phyloP scores from a whole-genome alignment of 129 eudicot species.

The Glebionis coronaria region DNA sequence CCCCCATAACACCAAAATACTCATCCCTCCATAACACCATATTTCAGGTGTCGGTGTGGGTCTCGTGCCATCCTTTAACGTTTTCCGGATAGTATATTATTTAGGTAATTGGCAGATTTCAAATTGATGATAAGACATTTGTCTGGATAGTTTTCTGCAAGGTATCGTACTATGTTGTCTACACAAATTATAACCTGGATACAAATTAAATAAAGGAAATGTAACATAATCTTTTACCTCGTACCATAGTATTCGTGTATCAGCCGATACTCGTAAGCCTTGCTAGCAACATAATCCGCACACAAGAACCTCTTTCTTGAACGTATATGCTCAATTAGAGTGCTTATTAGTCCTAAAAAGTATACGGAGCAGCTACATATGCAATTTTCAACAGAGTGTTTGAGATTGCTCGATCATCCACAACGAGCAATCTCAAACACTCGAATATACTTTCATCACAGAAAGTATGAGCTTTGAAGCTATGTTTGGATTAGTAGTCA shows the following conservation, averaged over 20 bases:
- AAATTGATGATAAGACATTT: conserved; percentile 16
- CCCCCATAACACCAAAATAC: too few relatives aligned
- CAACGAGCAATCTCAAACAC: neutral
- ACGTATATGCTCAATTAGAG: too few relatives aligned
- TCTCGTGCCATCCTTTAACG: too few relatives aligned
- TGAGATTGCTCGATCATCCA: too few relatives aligned
- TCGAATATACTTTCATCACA: too few relatives aligned
- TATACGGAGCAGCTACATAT: too few relatives aligned
- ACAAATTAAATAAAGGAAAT: neutral
- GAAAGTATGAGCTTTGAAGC: neutral
- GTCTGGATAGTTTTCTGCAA: neutral
- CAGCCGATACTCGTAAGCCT: neutral
- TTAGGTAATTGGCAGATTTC: conserved; percentile 17
- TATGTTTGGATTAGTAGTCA: conserved; percentile 9
- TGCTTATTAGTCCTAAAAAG: too few relatives aligned
- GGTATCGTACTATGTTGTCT: conserved; percentile 1
- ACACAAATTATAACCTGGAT: neutral
- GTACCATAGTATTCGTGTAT: neutral
- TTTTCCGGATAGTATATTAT: neutral
- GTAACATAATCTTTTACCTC: conserved; percentile 1
- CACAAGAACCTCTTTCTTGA: neutral
- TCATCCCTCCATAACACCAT: too few relatives aligned
- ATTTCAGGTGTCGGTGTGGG: too few relatives aligned
- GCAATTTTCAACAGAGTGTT: neutral
- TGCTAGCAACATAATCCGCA: neutral